A percentile compares a stretch with the other conserved stretches of the same genome.
Evolutionary conservation across 1,284 basidiomycete genomes (phyloP).

Genomic region (Pseudozyma thailandica): DNA sequence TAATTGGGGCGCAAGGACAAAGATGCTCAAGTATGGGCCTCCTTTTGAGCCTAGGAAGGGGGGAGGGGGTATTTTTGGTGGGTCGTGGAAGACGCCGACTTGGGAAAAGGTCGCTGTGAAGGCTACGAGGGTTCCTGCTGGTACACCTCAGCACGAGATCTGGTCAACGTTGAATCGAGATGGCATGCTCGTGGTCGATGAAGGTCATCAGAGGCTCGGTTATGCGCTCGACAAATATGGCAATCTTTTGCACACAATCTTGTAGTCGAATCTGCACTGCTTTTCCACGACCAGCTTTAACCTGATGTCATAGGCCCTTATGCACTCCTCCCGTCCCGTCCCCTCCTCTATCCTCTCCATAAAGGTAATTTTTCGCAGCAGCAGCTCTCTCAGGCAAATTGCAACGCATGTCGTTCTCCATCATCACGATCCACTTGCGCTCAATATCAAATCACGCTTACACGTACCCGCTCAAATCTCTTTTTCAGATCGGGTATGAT

Average conservation of each 20-base stretch:
- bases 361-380: too few species aligned
- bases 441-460: too few species aligned
- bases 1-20: neutral
- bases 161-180: neutral
- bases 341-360: too few species aligned
- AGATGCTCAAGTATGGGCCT: neutral
- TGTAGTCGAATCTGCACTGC: neutral
- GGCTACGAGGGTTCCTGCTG: neutral
- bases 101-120: neutral
- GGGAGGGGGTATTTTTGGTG: neutral
- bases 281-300: too few species aligned
- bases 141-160: neutral
- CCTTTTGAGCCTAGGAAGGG: neutral
- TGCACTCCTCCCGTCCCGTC: too few species aligned
- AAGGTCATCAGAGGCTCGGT: neutral
- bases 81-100: neutral
- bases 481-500: too few species aligned
- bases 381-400: too few species aligned
- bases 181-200: neutral
- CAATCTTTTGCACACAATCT: neutral
- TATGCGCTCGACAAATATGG: constrained; percentile 7
- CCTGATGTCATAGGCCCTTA: too few species aligned
- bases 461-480: too few species aligned
- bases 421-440: too few species aligned
- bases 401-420: too few species aligned